A percentile compares a stretch with the other conserved stretches of the same genome.
These are phyloP conservation scores for Clausena lansium DNA, from an alignment of 345 rosid species.

Conservation along the genomic window DNA sequence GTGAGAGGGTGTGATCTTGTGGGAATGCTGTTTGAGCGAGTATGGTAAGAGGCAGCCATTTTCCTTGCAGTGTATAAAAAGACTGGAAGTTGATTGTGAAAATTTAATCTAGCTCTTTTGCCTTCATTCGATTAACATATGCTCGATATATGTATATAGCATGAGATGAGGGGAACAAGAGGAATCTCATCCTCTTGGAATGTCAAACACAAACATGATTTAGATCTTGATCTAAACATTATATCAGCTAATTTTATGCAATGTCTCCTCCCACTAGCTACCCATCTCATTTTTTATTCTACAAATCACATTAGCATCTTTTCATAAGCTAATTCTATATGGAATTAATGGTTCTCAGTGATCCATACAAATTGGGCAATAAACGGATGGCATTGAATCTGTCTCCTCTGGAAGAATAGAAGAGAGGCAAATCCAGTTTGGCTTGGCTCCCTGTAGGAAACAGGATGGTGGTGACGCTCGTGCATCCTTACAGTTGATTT, in stretches of 20 bases:
- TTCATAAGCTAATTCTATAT: background rate
- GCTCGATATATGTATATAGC: background rate
- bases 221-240: background rate
- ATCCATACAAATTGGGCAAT: background rate
- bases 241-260: slow-evolving; percentile 6
- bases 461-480: background rate
- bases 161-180: background rate
- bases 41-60: slow-evolving; percentile 38
- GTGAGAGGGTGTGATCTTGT: slow-evolving; percentile 40
- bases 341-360: background rate
- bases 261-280: background rate
- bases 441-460: background rate
- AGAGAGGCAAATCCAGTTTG: slow-evolving; percentile 1
- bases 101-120: background rate
- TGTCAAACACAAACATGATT: background rate
- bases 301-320: background rate
- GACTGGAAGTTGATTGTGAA: background rate
- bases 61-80: background rate
- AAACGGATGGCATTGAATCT: background rate
- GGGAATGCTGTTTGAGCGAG: slow-evolving; percentile 48
- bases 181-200: slow-evolving; percentile 12
- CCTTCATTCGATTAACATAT: background rate
- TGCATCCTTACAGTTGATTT: background rate
- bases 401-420: background rate
- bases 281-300: background rate